Evolutionary conservation across 352 stramenopile genomes (phyloP).

Genomic region (Phytopythium helicoides): DNA sequence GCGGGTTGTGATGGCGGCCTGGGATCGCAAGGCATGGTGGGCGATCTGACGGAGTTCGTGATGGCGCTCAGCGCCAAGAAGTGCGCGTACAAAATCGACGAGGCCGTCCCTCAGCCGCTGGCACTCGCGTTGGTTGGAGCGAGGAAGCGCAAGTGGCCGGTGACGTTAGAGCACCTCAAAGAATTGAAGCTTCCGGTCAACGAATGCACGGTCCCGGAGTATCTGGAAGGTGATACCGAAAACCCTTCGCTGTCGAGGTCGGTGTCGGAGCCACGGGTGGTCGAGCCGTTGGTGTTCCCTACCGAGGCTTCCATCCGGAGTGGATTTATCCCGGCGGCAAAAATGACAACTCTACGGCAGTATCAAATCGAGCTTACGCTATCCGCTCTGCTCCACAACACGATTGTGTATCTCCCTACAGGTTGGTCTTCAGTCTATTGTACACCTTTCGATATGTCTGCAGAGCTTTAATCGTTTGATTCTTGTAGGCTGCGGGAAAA

Average conservation of each 20-base stretch:
- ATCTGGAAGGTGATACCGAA: slow-evolving; percentile 1
- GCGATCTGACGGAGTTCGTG: slow-evolving; percentile 32
- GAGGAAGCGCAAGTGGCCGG: slow-evolving; percentile 29
- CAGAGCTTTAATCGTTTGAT: no score
- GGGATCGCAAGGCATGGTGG: slow-evolving; percentile 32
- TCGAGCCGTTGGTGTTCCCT: slow-evolving; percentile 19
- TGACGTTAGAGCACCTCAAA: slow-evolving; percentile 31
- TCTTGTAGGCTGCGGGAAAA: slow-evolving; percentile 57
- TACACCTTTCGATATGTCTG: background rate
- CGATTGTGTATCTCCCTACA: slow-evolving; percentile 76
- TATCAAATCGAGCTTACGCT: slow-evolving; percentile 75
- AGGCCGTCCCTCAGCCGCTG: slow-evolving; percentile 3
- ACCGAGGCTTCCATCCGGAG: slow-evolving; percentile 28
- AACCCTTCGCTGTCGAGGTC: background rate
- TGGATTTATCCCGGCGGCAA: slow-evolving; percentile 25
- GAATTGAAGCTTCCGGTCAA: slow-evolving; percentile 20
- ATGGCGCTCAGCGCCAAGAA: slow-evolving; percentile 53
- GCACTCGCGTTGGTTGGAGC: slow-evolving; percentile 2
- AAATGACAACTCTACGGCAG: slow-evolving; percentile 46
- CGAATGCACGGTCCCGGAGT: slow-evolving; percentile 19
- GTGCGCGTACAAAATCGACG: slow-evolving; percentile 32
- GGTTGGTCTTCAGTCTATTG: slow-evolving; percentile 13
- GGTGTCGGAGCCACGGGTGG: background rate
- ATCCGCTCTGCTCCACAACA: slow-evolving; percentile 72
- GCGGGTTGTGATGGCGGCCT: slow-evolving; percentile 44